Evolutionary conservation across 2,329 filamentous ascomycete genomes (phyloP).

Genomic region (Trichoderma endophyticum): DNA sequence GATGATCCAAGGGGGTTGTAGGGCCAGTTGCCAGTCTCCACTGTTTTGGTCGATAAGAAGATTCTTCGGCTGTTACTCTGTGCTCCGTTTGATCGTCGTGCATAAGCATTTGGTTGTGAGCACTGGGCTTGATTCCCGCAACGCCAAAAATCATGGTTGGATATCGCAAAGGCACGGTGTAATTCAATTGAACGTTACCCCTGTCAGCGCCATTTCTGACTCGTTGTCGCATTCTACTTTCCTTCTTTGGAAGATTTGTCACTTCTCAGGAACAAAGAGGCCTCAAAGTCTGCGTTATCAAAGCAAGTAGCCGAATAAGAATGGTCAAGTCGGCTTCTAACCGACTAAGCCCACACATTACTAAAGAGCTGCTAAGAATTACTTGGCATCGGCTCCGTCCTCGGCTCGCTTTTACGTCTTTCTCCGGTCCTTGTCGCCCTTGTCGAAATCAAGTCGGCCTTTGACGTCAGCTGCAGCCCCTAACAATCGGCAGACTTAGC

Average conservation of each 20-base stretch:
- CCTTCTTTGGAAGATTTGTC: neutral
- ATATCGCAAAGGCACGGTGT: neutral
- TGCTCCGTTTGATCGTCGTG: neutral
- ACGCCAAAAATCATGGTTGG: neutral
- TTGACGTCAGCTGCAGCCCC: slow-evolving; percentile 11
- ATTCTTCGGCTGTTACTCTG: neutral
- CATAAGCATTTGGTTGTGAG: neutral
- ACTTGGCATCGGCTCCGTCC: neutral
- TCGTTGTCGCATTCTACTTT: neutral
- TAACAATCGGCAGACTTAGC: slow-evolving; percentile 10
- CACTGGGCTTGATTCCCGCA: neutral
- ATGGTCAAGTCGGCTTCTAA: neutral
- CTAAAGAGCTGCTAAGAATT: neutral
- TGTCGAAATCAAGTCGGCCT: neutral
- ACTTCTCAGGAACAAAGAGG: neutral
- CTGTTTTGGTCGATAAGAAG: neutral
- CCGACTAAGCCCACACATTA: neutral
- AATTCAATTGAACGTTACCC: neutral
- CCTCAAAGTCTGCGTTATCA: neutral
- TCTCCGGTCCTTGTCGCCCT: neutral
- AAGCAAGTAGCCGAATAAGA: neutral
- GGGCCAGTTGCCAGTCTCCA: neutral
- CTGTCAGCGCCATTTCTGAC: neutral
- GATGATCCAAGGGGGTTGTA: neutral
- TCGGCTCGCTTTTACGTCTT: slow-evolving; percentile 4